phyloP scores from a whole-genome alignment of 2,329 filamentous ascomycete species.

The Cladophialophora bantiana region DNA sequence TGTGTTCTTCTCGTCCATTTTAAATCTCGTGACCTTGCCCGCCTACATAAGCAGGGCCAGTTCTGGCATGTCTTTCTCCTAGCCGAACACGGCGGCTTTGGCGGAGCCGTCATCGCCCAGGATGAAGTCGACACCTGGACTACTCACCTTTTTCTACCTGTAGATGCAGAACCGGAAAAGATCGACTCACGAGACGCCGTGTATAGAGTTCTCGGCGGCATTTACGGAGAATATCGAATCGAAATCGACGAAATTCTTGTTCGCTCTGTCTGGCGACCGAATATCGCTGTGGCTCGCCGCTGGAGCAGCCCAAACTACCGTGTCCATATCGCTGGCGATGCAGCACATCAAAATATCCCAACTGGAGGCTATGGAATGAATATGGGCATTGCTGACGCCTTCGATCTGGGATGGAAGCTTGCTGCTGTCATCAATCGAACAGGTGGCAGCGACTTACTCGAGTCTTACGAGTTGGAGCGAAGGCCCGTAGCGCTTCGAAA shows the following conservation, averaged over 20 bases:
- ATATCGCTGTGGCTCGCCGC: constrained; percentile 42
- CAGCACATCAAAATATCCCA: constrained; percentile 61
- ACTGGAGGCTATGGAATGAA: constrained; percentile 66
- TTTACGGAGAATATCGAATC: constrained; percentile 36
- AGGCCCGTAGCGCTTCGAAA: constrained; percentile 42
- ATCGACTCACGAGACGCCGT: constrained; percentile 42
- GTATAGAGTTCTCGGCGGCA: constrained; percentile 41
- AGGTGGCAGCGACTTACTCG: constrained; percentile 41
- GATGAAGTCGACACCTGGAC: constrained; percentile 48
- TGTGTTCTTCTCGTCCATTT: constrained; percentile 45
- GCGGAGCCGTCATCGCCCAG: constrained; percentile 44
- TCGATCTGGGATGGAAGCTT: constrained; percentile 65
- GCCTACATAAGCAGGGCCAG: constrained; percentile 40
- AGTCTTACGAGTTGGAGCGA: constrained; percentile 44
- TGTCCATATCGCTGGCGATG: constrained; percentile 60
- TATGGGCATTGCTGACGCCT: constrained; percentile 62
- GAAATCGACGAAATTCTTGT: constrained; percentile 48
- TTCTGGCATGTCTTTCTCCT: constrained; percentile 47
- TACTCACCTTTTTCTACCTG: constrained; percentile 40
- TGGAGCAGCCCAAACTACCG: constrained; percentile 33
- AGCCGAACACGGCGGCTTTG: constrained; percentile 17
- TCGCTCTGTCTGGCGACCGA: constrained; percentile 42
- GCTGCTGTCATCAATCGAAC: constrained; percentile 53
- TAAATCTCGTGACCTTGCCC: constrained; percentile 43
- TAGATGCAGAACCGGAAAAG: constrained; percentile 29